Base-by-base conservation (phyloP, 2,329 filamentous ascomycete species). In the Mollisia scopiformis region DNA sequence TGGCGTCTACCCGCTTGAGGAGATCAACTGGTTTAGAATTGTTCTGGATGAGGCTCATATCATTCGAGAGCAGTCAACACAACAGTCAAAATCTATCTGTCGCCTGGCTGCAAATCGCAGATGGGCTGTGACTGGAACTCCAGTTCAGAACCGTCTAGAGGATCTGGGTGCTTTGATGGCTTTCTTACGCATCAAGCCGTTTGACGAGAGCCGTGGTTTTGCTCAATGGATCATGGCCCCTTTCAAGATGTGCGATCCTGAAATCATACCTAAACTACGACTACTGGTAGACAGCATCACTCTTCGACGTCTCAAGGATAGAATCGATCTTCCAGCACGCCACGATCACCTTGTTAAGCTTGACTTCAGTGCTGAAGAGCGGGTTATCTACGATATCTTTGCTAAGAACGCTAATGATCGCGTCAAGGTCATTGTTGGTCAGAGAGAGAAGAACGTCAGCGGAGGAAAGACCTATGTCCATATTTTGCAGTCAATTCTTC, bases 111-210 rank as follows among this genome's bases (percentile, higher is more conserved):
- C 93, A 2, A 85, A 91, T 71, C 87, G 93, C 31, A 88, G 93
- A 33, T 99, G 95, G 95, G 94, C 93, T 2, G 92, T 98, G n/a
- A 98, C 95, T 0, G 95, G 94, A 57, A 98, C 95, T 0, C 95
- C 93, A 0, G 91, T 98, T 8, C 94, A 98, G 75, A 99, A 99
- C 72, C 88, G 91, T 3, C 82, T 98, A 2, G 93, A 96, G 66
- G 95, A 99, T 73, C 82, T 98, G 23, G 91, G 92, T 14, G 91
- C 94, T 1, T 80, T 98, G 2, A 87, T 97, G 61, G 91, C 89
- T 31, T 98, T 98, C 71, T 79, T 98, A 43, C 87, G 90, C 14
- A 80, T 98, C 14, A 87, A 88, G 69, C 94, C 94, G 0, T 98
- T 98, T 71, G 88, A 96, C 62, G 89, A 94, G 52, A 85, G 86